Conservation (phyloP, 306 rosid species). For the Elaeagnus macrophylla region DNA sequence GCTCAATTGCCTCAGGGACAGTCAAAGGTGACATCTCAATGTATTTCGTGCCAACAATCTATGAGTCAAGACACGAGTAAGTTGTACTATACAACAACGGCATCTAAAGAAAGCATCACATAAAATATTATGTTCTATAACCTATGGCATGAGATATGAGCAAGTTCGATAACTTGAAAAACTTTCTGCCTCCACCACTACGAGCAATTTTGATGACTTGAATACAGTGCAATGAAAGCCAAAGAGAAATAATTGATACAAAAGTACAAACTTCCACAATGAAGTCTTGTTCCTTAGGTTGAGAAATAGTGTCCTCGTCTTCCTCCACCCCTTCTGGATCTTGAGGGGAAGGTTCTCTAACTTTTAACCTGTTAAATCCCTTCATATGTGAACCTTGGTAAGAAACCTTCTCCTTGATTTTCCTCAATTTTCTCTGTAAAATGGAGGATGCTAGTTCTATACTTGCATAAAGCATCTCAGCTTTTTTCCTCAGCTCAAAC, state of each 20-base stretch:
- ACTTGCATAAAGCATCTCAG: conserved; percentile 65
- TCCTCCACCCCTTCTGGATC: conserved; percentile 20
- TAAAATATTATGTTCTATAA: no score
- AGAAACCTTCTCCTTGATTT: conserved; percentile 77
- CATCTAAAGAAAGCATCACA: conserved; percentile 7
- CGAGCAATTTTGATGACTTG: no score
- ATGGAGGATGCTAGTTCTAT: conserved; percentile 83
- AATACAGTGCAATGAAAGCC: conserved; percentile 12
- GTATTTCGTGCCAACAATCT: conserved; percentile 86
- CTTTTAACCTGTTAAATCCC: conserved; percentile 62
- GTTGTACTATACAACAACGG: conserved; percentile 6
- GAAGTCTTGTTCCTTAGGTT: conserved; percentile 36
- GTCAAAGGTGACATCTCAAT: conserved; percentile 97
- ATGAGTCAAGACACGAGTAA: conserved; percentile 16
- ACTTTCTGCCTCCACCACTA: no score
- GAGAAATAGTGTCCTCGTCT: conserved; percentile 28
- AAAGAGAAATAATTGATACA: background rate
- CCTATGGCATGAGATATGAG: no score
- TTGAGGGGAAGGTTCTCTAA: conserved; percentile 39
- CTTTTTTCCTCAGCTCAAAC: conserved; percentile 81
- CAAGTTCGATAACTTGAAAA: no score
- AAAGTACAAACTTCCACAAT: conserved; percentile 46
- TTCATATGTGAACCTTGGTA: conserved; percentile 94
- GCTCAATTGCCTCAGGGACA: conserved; percentile 76
- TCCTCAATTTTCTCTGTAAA: conserved; percentile 88